These are phyloP conservation scores for Cutaneotrichosporon sp. DNA, from an alignment of 1,284 basidiomycete species.

Conservation along the genomic window DNA sequence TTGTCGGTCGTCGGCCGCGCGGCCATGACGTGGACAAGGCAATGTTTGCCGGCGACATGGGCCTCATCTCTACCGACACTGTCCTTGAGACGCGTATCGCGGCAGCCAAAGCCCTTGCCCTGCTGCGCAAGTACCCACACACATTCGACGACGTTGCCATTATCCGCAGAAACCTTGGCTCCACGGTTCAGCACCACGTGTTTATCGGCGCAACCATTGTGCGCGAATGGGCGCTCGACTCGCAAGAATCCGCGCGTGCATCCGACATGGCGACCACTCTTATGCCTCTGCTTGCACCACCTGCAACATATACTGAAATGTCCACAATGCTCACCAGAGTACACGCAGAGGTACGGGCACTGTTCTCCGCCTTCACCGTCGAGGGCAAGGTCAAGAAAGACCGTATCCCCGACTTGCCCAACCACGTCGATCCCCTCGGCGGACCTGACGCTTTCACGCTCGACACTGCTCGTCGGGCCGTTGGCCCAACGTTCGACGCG, in stretches of 20 bases:
- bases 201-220: slow-evolving; percentile 76
- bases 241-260: slow-evolving; percentile 57
- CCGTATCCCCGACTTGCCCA: slow-evolving; percentile 72
- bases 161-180: slow-evolving; percentile 72
- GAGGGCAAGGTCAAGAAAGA: slow-evolving; percentile 81
- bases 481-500: slow-evolving; percentile 65
- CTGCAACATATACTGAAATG: slow-evolving; percentile 88
- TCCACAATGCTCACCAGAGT: slow-evolving; percentile 72
- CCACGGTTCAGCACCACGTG: slow-evolving; percentile 85
- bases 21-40: slow-evolving; percentile 94
- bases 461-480: slow-evolving; percentile 67
- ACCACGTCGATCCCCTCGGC: slow-evolving; percentile 63
- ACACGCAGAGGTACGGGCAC: slow-evolving; percentile 69
- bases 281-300: slow-evolving; percentile 70
- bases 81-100: slow-evolving; percentile 78
- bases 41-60: slow-evolving; percentile 86
- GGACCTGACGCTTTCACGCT: slow-evolving; percentile 71
- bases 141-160: slow-evolving; percentile 52
- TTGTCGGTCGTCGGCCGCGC: slow-evolving; percentile 53
- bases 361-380: slow-evolving; percentile 71
- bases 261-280: slow-evolving; percentile 57
- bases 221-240: slow-evolving; percentile 76
- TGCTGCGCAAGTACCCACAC: slow-evolving; percentile 19
- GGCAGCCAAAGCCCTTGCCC: slow-evolving; percentile 71
- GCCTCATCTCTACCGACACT: slow-evolving; percentile 71